Percentiles rank a stretch among this genome's conserved stretches.
Conservation (phyloP, 352 stramenopile genomes). For the Halophytophthora batemanensis region DNA sequence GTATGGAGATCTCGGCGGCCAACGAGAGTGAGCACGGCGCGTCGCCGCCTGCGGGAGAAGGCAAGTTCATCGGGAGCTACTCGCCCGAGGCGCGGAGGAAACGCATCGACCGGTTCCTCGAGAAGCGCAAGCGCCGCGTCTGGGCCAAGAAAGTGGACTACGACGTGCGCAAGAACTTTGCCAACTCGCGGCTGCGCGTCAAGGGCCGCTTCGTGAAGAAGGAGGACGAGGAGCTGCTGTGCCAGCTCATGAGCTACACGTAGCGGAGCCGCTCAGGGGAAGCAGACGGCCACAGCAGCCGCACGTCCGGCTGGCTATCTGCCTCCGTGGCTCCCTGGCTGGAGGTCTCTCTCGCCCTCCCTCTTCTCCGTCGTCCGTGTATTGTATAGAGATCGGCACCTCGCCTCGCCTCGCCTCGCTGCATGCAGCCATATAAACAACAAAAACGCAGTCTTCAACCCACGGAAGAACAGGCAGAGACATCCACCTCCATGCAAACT, state of each 20-base stretch:
- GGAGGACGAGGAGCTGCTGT: conserved; percentile 94
- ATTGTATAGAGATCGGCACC: too few relatives aligned
- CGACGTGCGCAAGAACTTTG: conserved; percentile 98
- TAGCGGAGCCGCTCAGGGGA: conserved; percentile 41
- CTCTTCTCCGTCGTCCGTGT: too few relatives aligned
- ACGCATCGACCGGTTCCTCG: conserved; percentile 87
- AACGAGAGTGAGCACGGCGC: conserved; percentile 51
- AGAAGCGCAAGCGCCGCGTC: conserved; percentile 91
- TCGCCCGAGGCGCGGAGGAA: conserved; percentile 81
- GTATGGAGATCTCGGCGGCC: conserved; percentile 74
- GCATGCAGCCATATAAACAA: too few relatives aligned
- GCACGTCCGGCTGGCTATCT: too few relatives aligned
- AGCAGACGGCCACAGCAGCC: too few relatives aligned
- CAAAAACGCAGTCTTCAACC: too few relatives aligned
- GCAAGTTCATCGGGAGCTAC: conserved; percentile 87
- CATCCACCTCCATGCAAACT: too few relatives aligned
- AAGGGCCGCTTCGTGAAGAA: conserved; percentile 99
- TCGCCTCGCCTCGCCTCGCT: too few relatives aligned
- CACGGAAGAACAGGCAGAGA: too few relatives aligned
- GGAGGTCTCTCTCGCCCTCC: too few relatives aligned
- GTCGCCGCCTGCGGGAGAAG: conserved; percentile 24
- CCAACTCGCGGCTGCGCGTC: conserved; percentile 95
- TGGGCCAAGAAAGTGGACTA: conserved; percentile 99
- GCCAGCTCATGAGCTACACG: conserved; percentile 77
- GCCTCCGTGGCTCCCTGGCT: too few relatives aligned